Evolutionary conservation across 2,329 filamentous ascomycete species (phyloP), one percentile per base, ranked within the genome.

Genomic region (Apiospora kogelbergensis): DNA sequence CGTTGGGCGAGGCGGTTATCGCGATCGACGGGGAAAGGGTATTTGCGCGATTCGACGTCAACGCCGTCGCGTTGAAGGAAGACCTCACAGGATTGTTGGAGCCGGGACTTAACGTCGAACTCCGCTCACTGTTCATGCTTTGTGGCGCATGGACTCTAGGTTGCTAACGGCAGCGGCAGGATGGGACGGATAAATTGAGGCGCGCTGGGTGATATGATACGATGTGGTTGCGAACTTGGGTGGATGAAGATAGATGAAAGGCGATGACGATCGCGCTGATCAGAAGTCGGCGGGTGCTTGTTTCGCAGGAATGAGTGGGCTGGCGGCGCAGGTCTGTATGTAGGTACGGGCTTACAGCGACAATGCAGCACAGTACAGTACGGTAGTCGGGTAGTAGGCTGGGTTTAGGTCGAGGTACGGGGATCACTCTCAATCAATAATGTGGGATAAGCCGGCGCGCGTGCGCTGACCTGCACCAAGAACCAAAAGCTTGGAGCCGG

Each of bases 231-330:
- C 53, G 20, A n/a, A 60, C 17, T 60, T 37, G 53, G 37, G 53
- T 60, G 53, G 53, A 37, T 60, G 53, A 37, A 60, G 30, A 60
- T 60, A 13, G 53, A 57, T 57, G 48, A 57, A 53, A 13, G 30
- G 17, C 53, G 53, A 60, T 60, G 75, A 73, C 71, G 76, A 78
- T 77, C 74, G 76, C 75, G 76, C 74, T 75, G 74, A 76, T 77
- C 73, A 71, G 70, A 70, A 69, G 71, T 70, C 48, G 65, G 68
- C 65, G 68, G 71, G 69, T 42, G 69, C 70, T n/a, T 42, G 63
- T 68, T 68, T 71, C 70, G 74, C 72, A 70, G 71, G 67, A 65
- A 68, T 65, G 72, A 70, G 68, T 69, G 65, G 69, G 68, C 68
- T 60, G 41, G 42, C 71, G 70, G 67, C 69, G 63, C 66, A 63